phyloP scores from a whole-genome alignment of 83 land plant genomes.

The Thuja plicata region DNA sequence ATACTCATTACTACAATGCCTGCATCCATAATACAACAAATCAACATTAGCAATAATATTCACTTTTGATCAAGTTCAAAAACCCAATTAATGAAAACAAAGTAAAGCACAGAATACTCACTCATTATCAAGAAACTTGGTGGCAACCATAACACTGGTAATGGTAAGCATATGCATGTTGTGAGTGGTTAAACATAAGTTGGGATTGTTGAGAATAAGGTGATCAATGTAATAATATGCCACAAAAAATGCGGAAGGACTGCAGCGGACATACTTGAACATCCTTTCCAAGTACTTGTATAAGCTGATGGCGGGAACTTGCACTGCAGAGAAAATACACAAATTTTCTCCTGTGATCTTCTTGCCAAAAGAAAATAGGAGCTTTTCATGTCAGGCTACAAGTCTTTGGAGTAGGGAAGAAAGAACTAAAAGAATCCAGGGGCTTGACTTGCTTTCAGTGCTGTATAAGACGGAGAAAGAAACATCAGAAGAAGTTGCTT shows the following conservation, averaged over 20 bases:
- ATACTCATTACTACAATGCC: background rate
- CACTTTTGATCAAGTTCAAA: no score
- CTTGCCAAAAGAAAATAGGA: no score
- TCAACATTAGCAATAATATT: no score
- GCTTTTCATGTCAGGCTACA: no score
- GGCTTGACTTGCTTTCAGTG: no score
- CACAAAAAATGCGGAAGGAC: constrained; percentile 10
- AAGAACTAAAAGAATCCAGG: no score
- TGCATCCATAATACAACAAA: no score
- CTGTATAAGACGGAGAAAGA: no score
- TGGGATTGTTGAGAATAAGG: background rate
- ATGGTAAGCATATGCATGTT: constrained; percentile 8
- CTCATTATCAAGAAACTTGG: constrained; percentile 13
- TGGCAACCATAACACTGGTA: constrained; percentile 12
- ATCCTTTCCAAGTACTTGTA: background rate
- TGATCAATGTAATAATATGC: constrained; percentile 13
- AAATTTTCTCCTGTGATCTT: no score
- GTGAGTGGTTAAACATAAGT: background rate
- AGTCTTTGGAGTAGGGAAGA: no score
- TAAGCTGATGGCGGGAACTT: constrained; percentile 5
- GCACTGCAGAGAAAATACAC: background rate
- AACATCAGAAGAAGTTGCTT: no score
- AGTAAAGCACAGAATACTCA: background rate
- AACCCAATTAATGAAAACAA: no score
- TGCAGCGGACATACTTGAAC: constrained; percentile 12